Percentiles rank a stretch among this genome's conserved stretches.
Conservation (phyloP, 352 stramenopile species). For the Blastocystis hominis region DNA sequence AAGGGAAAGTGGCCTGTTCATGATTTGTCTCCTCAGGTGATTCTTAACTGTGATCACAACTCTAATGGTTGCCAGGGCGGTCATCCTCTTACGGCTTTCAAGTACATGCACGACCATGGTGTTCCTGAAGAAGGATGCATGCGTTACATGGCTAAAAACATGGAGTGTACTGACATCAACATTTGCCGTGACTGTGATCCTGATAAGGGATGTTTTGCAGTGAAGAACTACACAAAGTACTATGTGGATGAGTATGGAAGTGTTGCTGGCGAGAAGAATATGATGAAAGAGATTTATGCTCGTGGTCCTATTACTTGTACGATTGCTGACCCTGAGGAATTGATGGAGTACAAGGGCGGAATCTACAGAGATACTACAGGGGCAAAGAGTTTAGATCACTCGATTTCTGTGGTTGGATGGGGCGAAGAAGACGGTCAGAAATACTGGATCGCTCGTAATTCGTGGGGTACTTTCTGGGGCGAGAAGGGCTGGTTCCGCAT, state of each 20-base stretch:
- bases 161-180: constrained; percentile 74
- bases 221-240: constrained; percentile 83
- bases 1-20: constrained; percentile 65
- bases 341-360: constrained; percentile 80
- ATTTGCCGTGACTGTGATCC: constrained; percentile 80
- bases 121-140: constrained; percentile 87
- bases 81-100: constrained; percentile 79
- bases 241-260: constrained; percentile 84
- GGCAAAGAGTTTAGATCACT: constrained; percentile 71
- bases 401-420: constrained; percentile 88
- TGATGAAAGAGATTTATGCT: constrained; percentile 89
- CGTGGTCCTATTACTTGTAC: constrained; percentile 83
- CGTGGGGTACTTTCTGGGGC: constrained; percentile 82
- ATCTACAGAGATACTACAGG: constrained; percentile 80
- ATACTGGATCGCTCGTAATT: constrained; percentile 91
- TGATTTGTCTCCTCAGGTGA: constrained; percentile 72
- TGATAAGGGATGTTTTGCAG: constrained; percentile 68
- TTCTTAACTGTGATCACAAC: constrained; percentile 72
- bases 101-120: constrained; percentile 79
- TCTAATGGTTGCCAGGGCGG: constrained; percentile 82
- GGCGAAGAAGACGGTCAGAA: constrained; percentile 72
- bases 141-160: constrained; percentile 79
- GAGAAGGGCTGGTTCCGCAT: constrained; percentile 89
- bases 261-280: constrained; percentile 77
- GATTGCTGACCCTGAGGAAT: constrained; percentile 61